phyloP scores from a whole-genome alignment of 306 rosid species.

The Arachis stenosperma region DNA sequence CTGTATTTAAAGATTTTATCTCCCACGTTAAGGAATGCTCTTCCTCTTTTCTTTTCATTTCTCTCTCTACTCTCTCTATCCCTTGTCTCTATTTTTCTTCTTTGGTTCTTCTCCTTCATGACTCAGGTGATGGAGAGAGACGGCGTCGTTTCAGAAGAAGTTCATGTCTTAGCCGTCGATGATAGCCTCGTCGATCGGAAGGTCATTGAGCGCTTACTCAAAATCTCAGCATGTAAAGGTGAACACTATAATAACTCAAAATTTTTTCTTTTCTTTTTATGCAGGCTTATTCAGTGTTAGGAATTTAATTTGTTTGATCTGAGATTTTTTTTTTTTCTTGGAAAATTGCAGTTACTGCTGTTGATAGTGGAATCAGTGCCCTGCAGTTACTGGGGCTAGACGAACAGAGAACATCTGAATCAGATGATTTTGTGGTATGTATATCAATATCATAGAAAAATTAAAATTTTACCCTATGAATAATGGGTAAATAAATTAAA shows the following conservation, averaged over 20 bases:
- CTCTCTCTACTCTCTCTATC: background rate
- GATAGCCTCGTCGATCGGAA: constrained; percentile 92
- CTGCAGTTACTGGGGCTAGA: constrained; percentile 82
- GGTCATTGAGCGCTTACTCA: constrained; percentile 84
- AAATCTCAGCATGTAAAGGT: constrained; percentile 84
- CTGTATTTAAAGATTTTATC: constrained; percentile 48
- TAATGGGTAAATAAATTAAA: constrained; percentile 1
- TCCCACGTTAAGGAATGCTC: constrained; percentile 39
- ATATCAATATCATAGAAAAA: background rate
- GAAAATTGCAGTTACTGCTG: constrained; percentile 75
- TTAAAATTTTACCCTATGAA: background rate
- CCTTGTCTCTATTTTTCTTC: background rate
- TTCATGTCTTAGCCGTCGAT: constrained; percentile 95
- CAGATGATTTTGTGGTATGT: constrained; percentile 69
- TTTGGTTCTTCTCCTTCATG: constrained; percentile 7
- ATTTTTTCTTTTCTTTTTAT: too few relatives aligned
- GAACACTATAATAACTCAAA: background rate
- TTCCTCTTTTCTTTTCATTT: constrained; percentile 1
- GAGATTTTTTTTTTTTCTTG: constrained; percentile 1
- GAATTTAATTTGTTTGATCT: constrained; percentile 19
- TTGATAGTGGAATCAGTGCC: constrained; percentile 93
- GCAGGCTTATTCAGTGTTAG: background rate
- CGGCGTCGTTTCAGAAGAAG: constrained; percentile 62
- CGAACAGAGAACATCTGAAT: constrained; percentile 58
- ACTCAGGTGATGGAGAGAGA: constrained; percentile 48